Percentiles rank a stretch among this genome's conserved stretches.
Conservation (phyloP, 805 yeast species). For the Zygosaccharomyces pseudorouxii region DNA sequence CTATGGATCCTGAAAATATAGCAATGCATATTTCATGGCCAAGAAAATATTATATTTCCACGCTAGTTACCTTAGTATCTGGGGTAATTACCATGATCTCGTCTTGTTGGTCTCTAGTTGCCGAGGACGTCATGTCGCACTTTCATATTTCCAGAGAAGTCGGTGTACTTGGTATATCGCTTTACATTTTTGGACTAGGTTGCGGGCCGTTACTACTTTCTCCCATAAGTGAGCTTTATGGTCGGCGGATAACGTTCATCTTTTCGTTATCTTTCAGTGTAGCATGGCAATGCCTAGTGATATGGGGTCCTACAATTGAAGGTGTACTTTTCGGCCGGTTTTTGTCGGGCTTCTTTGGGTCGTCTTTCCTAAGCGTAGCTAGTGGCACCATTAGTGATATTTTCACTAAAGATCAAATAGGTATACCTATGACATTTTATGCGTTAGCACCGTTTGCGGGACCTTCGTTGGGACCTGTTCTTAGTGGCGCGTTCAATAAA, state of each 20-base stretch:
- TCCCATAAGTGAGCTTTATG: conserved; percentile 64
- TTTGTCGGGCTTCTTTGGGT: conserved; percentile 67
- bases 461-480: conserved; percentile 64
- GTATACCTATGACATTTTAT: conserved; percentile 63
- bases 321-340: conserved; percentile 63
- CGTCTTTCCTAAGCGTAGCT: conserved; percentile 69
- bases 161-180: conserved; percentile 51
- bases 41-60: conserved; percentile 55
- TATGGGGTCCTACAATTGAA: conserved; percentile 55
- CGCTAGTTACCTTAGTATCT: conserved; percentile 50
- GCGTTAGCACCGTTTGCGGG: conserved; percentile 64
- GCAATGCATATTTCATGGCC: conserved; percentile 37
- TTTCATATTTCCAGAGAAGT: conserved; percentile 55
- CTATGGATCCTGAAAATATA: conserved; percentile 34
- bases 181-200: conserved; percentile 69
- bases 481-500: conserved; percentile 51
- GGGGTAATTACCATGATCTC: conserved; percentile 65
- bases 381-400: conserved; percentile 76
- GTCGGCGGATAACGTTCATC: conserved; percentile 57
- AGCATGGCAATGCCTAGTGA: conserved; percentile 51
- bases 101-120: conserved; percentile 61
- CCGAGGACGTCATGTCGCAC: conserved; percentile 43
- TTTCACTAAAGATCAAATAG: conserved; percentile 56
- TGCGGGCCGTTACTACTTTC: conserved; percentile 61
- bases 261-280: conserved; percentile 56